A percentile compares a stretch with the other conserved stretches of the same genome.
Evolutionary conservation across 1,284 basidiomycete genomes (phyloP).

Genomic region (Rugiboletus extremiorientalis): DNA sequence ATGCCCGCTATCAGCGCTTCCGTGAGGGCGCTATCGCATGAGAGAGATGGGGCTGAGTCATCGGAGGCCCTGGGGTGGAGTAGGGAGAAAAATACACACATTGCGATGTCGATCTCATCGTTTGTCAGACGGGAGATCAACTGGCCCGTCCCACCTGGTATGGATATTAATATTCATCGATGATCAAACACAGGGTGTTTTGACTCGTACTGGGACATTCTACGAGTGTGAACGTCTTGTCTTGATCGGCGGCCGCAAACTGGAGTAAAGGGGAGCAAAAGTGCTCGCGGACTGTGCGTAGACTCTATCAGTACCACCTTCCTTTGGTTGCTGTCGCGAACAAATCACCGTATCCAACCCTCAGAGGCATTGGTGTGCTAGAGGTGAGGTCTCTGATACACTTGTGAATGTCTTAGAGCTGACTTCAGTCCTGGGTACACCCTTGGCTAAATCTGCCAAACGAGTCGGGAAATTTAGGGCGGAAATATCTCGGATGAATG

Average conservation of each 20-base stretch:
- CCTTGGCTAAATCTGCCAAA: not conserved
- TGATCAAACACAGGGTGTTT: not conserved
- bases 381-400: not conserved
- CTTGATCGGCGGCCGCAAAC: constrained; percentile 62
- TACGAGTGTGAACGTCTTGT: constrained; percentile 77
- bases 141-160: constrained; percentile 84
- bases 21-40: constrained; percentile 74
- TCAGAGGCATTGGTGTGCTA: constrained; percentile 23
- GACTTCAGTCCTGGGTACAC: not conserved
- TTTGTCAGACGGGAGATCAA: constrained; percentile 81
- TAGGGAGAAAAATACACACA: constrained; percentile 48
- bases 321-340: not conserved
- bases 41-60: not conserved
- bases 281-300: constrained; percentile 74
- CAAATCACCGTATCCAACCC: constrained; percentile 32
- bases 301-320: constrained; percentile 2
- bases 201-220: constrained; percentile 79
- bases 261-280: constrained; percentile 90
- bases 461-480: not conserved
- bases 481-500: not conserved
- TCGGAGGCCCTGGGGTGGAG: too few species aligned
- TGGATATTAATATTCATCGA: not conserved
- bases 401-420: not conserved
- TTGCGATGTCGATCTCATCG: constrained; percentile 87
- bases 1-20: constrained; percentile 94